Conservation (phyloP, 2,329 filamentous ascomycete species). For the Trichoderma citrinoviride region DNA sequence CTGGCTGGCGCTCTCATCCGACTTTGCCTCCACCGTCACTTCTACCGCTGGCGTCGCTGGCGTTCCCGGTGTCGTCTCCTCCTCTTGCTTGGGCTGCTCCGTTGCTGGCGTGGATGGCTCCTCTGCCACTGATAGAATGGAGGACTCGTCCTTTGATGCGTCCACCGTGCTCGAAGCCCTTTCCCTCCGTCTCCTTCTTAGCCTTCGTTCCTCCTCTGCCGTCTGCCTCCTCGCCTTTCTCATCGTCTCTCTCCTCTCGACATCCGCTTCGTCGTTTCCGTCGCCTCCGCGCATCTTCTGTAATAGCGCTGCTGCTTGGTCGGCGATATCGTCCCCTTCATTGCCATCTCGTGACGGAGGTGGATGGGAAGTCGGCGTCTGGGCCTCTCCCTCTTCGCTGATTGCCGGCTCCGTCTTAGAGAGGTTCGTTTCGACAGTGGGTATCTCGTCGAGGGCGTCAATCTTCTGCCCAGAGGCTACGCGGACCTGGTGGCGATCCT, state of each 20-base stretch:
- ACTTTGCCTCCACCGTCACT: background rate
- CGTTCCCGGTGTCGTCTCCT: slow-evolving; percentile 3
- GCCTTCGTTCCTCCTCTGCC: slow-evolving; percentile 73
- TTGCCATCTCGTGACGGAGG: slow-evolving; percentile 46
- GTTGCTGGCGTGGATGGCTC: slow-evolving; percentile 20
- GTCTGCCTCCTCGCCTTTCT: slow-evolving; percentile 64
- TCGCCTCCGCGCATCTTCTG: slow-evolving; percentile 75
- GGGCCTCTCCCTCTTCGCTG: slow-evolving; percentile 44
- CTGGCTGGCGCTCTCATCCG: slow-evolving; percentile 23
- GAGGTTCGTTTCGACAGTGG: slow-evolving; percentile 50
- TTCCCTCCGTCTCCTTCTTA: slow-evolving; percentile 64
- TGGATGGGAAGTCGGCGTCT: slow-evolving; percentile 46
- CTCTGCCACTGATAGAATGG: slow-evolving; percentile 23
- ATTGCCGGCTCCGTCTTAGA: slow-evolving; percentile 38
- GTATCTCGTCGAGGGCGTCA: slow-evolving; percentile 64
- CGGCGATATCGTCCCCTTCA: slow-evolving; percentile 72
- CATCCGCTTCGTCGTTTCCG: slow-evolving; percentile 50
- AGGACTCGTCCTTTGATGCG: slow-evolving; percentile 28
- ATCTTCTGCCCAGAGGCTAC: slow-evolving; percentile 86
- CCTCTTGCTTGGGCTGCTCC: slow-evolving; percentile 18
- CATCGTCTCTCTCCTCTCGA: slow-evolving; percentile 57
- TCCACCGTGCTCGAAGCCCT: slow-evolving; percentile 46
- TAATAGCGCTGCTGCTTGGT: slow-evolving; percentile 77
- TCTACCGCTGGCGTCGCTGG: background rate
- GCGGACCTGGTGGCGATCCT: slow-evolving; percentile 86